Conservation (phyloP, 805 yeast genomes). For the Limtongia smithiae region DNA sequence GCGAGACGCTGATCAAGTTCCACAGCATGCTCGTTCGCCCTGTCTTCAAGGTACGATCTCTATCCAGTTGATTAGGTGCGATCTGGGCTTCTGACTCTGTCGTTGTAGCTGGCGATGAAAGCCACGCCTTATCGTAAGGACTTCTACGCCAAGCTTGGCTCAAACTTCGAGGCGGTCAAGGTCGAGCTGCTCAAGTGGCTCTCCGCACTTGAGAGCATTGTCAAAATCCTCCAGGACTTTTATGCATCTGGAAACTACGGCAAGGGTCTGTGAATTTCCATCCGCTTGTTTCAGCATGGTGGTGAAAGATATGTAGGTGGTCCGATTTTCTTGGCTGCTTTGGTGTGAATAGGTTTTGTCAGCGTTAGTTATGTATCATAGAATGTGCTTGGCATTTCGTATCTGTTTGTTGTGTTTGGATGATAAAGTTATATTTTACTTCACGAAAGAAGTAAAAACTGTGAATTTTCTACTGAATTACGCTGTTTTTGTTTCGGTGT, state of each 20-base stretch:
- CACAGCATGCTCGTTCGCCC: conserved; percentile 82
- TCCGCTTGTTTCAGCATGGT: not conserved
- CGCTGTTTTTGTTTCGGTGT: too few species aligned
- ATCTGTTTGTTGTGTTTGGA: too few species aligned
- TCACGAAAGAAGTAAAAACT: too few species aligned
- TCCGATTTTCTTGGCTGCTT: too few species aligned
- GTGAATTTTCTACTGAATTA: too few species aligned
- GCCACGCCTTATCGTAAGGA: conserved; percentile 90
- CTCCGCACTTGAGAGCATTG: conserved; percentile 69
- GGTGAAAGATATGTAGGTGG: too few species aligned
- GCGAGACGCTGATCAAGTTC: conserved; percentile 72
- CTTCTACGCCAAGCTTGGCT: conserved; percentile 77
- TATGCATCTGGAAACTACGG: conserved; percentile 79
- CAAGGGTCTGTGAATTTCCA: conserved; percentile 61
- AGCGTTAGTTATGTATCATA: too few species aligned
- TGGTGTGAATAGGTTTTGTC: too few species aligned
- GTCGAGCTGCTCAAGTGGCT: conserved; percentile 71
- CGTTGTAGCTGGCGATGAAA: conserved; percentile 69
- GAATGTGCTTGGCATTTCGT: too few species aligned
- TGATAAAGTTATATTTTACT: too few species aligned
- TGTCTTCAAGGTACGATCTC: conserved; percentile 54
- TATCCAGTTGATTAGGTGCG: too few species aligned
- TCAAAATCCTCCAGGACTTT: conserved; percentile 67
- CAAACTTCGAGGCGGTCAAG: conserved; percentile 62
- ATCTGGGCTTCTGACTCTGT: too few species aligned